These are phyloP conservation scores for Termitomyces sp. DNA, from an alignment of 768 basidiomycete genomes.

Conservation along the genomic window DNA sequence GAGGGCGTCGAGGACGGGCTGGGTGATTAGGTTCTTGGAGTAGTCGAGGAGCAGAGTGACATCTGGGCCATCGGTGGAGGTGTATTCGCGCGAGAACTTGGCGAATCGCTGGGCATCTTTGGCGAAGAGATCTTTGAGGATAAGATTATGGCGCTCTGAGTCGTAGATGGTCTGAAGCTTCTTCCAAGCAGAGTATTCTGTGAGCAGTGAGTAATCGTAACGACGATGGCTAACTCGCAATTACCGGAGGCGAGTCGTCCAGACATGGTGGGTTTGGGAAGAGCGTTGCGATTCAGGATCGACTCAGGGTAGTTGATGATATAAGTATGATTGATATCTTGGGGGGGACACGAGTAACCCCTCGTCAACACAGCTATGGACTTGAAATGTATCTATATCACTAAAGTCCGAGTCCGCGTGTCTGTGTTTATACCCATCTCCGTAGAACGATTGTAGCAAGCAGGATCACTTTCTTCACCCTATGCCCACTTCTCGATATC, in stretches of 20 bases:
- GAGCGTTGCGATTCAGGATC: neutral
- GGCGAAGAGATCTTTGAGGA: conserved; percentile 90
- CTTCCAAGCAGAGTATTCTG: conserved; percentile 89
- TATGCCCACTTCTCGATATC: conserved; percentile 60
- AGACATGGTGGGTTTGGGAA: conserved; percentile 38
- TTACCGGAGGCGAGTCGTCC: conserved; percentile 60
- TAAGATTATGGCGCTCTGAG: conserved; percentile 61
- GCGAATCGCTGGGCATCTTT: conserved; percentile 83
- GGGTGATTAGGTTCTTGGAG: conserved; percentile 93
- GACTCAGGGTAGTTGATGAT: conserved; percentile 1
- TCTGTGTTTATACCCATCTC: neutral
- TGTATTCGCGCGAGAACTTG: conserved; percentile 78
- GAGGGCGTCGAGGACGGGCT: conserved; percentile 74
- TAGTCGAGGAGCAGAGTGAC: conserved; percentile 90
- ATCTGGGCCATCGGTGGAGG: conserved; percentile 54
- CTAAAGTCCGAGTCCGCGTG: neutral
- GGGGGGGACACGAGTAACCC: neutral
- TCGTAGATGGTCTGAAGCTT: conserved; percentile 85
- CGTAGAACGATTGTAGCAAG: neutral
- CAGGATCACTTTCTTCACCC: neutral
- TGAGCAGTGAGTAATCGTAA: neutral
- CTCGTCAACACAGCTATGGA: neutral
- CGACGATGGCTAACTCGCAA: neutral
- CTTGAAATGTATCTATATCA: neutral
- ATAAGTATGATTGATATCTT: no score